phyloP scores from a whole-genome alignment of 768 basidiomycete species.

The Lyophyllum decastes region DNA sequence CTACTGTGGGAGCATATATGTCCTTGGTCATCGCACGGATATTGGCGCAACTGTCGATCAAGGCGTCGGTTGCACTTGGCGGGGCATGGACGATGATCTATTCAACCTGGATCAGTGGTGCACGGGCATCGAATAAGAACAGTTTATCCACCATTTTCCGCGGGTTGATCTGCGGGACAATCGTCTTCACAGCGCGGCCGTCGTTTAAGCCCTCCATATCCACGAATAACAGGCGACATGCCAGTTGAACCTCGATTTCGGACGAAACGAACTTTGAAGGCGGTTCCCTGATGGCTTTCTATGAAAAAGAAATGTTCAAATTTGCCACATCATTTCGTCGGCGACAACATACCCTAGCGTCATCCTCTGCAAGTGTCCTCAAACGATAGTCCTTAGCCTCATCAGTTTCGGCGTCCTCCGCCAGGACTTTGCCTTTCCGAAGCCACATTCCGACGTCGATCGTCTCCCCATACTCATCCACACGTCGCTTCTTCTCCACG shows the following conservation, averaged over 20 bases:
- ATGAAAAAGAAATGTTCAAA: constrained; percentile 12
- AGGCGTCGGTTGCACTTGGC: constrained; percentile 60
- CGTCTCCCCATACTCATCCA: constrained; percentile 95
- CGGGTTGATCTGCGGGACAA: constrained; percentile 95
- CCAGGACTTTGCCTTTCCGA: constrained; percentile 85
- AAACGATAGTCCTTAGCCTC: constrained; percentile 74
- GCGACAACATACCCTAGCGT: constrained; percentile 61
- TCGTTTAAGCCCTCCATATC: constrained; percentile 98
- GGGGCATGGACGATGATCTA: constrained; percentile 91
- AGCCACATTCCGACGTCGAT: constrained; percentile 97
- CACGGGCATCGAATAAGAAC: neutral
- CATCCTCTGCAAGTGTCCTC: constrained; percentile 72
- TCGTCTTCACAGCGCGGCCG: constrained; percentile 94
- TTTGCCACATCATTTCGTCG: neutral
- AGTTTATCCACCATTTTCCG: constrained; percentile 77
- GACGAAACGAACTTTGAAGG: constrained; percentile 90
- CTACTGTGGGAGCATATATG: constrained; percentile 74
- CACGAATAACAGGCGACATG: constrained; percentile 86
- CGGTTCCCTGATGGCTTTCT: constrained; percentile 79
- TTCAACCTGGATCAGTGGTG: constrained; percentile 1
- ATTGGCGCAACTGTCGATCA: constrained; percentile 80
- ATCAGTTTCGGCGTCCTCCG: constrained; percentile 86
- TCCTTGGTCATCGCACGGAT: constrained; percentile 92
- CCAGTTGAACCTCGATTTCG: constrained; percentile 74
- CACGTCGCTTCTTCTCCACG: constrained; percentile 86